Evolutionary conservation across 371 early-diverging fungal species (phyloP).

Genomic region (Syncephalastrum monosporum): DNA sequence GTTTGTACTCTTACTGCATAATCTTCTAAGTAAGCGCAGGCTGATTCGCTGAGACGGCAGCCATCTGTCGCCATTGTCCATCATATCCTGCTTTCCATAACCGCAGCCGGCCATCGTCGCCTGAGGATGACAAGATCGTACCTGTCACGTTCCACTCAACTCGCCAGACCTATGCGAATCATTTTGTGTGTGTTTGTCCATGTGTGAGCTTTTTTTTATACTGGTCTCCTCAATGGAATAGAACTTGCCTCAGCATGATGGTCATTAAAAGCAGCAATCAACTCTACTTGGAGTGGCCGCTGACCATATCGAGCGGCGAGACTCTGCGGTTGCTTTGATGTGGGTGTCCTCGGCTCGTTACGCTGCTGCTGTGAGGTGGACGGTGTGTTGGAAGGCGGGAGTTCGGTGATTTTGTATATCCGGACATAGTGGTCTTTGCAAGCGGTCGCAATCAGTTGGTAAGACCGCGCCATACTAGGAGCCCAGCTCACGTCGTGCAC

Average conservation of each 20-base stretch:
- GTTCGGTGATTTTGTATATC: constrained; percentile 77
- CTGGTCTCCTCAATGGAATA: constrained; percentile 7
- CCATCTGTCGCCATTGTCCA: constrained; percentile 72
- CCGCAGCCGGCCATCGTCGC: constrained; percentile 90
- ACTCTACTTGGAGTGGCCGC: constrained; percentile 50
- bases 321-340: constrained; percentile 13
- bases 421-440: constrained; percentile 85
- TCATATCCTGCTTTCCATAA: constrained; percentile 79
- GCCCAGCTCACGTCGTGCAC: constrained; percentile 89
- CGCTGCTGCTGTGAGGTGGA: constrained; percentile 12
- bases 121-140: constrained; percentile 84
- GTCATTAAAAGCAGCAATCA: constrained; percentile 64
- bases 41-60: constrained; percentile 54
- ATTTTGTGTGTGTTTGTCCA: constrained; percentile 9
- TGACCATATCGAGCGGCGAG: constrained; percentile 9
- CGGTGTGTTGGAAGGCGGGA: constrained; percentile 12
- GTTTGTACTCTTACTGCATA: too few relatives aligned
- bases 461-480: constrained; percentile 81
- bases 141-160: constrained; percentile 95
- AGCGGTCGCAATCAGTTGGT: constrained; percentile 92
- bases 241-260: constrained; percentile 64
- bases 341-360: constrained; percentile 7
- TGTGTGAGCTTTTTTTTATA: constrained; percentile 9
- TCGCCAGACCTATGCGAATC: constrained; percentile 68
- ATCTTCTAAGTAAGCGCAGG: not conserved